Conservation (phyloP, 805 yeast genomes). For the Ogataea henricii region DNA sequence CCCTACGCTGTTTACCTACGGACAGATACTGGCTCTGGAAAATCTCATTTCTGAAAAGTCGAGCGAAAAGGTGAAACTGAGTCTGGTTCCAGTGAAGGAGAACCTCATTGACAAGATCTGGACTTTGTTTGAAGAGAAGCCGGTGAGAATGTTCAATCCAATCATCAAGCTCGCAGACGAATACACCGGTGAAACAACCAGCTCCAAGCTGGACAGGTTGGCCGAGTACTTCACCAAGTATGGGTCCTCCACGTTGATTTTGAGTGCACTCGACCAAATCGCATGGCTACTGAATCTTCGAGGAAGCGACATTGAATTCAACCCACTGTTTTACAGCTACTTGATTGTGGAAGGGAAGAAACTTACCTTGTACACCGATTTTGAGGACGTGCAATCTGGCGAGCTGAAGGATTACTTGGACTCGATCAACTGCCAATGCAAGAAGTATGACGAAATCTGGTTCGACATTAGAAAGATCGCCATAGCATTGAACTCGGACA, state of each 20-base stretch:
- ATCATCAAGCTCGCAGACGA: constrained; percentile 52
- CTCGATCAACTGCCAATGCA: constrained; percentile 44
- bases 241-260: constrained; percentile 34
- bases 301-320: constrained; percentile 52
- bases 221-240: constrained; percentile 38
- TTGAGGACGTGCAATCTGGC: constrained; percentile 14
- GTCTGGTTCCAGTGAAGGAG: constrained; percentile 45
- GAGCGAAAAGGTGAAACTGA: constrained; percentile 37
- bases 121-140: constrained; percentile 59
- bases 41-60: constrained; percentile 34
- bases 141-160: constrained; percentile 53
- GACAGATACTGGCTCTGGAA: constrained; percentile 36
- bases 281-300: constrained; percentile 91
- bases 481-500: constrained; percentile 20
- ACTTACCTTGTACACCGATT: constrained; percentile 45
- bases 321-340: constrained; percentile 56
- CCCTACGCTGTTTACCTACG: constrained; percentile 48
- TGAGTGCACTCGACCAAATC: constrained; percentile 72
- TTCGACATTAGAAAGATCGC: constrained; percentile 42
- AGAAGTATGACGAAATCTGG: constrained; percentile 50
- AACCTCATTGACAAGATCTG: constrained; percentile 54
- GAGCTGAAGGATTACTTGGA: constrained; percentile 42
- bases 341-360: constrained; percentile 45
- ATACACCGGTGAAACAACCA: constrained; percentile 65
- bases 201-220: constrained; percentile 57